Percentiles rank a stretch among this genome's conserved stretches.
Evolutionary conservation across 2,329 filamentous ascomycete genomes (phyloP).

Genomic region (Fusarium equiseti): DNA sequence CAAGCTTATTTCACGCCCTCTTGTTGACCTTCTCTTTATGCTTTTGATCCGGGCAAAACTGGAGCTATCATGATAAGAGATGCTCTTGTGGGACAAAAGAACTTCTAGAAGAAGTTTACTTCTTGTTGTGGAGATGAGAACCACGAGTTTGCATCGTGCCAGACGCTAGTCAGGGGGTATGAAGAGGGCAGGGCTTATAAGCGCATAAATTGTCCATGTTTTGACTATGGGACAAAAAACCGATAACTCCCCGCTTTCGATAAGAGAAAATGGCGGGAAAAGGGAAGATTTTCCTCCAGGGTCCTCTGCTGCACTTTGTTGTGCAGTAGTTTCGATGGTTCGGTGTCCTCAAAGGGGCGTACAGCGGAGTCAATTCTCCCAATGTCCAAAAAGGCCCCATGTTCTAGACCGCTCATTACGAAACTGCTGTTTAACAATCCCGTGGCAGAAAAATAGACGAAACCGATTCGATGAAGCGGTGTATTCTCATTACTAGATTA

Average conservation of each 20-base stretch:
- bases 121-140: slow-evolving; percentile 26
- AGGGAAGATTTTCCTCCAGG: slow-evolving; percentile 25
- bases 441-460: slow-evolving; percentile 10
- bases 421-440: slow-evolving; percentile 1
- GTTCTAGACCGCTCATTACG: slow-evolving; percentile 34
- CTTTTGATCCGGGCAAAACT: slow-evolving; percentile 32
- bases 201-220: slow-evolving; percentile 29
- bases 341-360: slow-evolving; percentile 11
- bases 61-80: slow-evolving; percentile 26
- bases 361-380: slow-evolving; percentile 19
- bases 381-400: background rate
- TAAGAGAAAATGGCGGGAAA: slow-evolving; percentile 36
- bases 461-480: slow-evolving; percentile 28
- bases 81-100: slow-evolving; percentile 22
- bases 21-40: slow-evolving; percentile 30
- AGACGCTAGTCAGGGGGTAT: slow-evolving; percentile 35
- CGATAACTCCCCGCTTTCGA: slow-evolving; percentile 28
- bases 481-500: slow-evolving; percentile 19
- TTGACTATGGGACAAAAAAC: slow-evolving; percentile 15
- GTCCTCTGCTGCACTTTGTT: slow-evolving; percentile 27
- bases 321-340: slow-evolving; percentile 23
- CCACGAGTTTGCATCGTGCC: slow-evolving; percentile 22
- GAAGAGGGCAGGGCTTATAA: slow-evolving; percentile 23
- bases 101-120: slow-evolving; percentile 35
- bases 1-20: slow-evolving; percentile 7